Percentiles rank a stretch among this genome's conserved stretches.
These are phyloP conservation scores for Candolleomyces efflorescens DNA, from an alignment of 768 basidiomycete species.

Conservation along the genomic window DNA sequence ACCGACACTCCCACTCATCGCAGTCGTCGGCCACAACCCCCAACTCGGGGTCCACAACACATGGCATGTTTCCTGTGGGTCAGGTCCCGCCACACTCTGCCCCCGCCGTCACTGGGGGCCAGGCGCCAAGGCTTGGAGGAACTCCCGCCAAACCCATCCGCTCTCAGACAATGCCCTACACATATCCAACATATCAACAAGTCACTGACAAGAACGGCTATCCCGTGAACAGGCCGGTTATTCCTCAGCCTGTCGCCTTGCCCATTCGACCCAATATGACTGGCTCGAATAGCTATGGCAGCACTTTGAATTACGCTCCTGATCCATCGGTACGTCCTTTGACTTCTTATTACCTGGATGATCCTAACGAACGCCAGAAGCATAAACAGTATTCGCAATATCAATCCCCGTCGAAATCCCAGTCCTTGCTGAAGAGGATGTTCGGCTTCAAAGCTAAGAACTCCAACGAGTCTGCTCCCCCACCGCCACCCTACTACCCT, in stretches of 20 bases:
- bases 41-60: constrained; percentile 8
- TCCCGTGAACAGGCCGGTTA: background rate
- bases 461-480: background rate
- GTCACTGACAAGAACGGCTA: constrained; percentile 4
- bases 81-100: constrained; percentile 1
- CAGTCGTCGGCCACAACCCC: constrained; percentile 7
- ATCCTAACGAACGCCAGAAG: background rate
- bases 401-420: constrained; percentile 10
- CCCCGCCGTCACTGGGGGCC: background rate
- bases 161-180: constrained; percentile 11
- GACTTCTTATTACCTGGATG: background rate
- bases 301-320: background rate
- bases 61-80: constrained; percentile 1
- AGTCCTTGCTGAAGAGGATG: constrained; percentile 14
- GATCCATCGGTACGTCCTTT: background rate
- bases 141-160: constrained; percentile 8
- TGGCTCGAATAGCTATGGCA: constrained; percentile 6
- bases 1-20: constrained; percentile 8
- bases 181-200: background rate
- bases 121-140: constrained; percentile 6
- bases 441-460: constrained; percentile 15
- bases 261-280: constrained; percentile 4
- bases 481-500: background rate
- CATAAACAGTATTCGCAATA: constrained; percentile 10
- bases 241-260: background rate